phyloP scores from a whole-genome alignment of 73 alveolate genomes.

The Breviolum minutum region DNA sequence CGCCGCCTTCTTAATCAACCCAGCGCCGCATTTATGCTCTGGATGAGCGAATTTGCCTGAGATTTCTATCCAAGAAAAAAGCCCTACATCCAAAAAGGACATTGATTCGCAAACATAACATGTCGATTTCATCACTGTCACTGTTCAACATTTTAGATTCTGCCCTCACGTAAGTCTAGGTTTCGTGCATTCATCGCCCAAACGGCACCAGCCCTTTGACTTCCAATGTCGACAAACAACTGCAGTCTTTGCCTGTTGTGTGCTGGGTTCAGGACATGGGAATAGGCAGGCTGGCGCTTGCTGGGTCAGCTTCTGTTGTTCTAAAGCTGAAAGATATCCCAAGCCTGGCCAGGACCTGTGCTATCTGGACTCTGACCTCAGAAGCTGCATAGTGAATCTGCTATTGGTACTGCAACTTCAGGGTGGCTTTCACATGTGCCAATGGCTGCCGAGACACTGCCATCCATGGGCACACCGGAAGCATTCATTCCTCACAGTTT shows the following conservation, averaged over 20 bases:
- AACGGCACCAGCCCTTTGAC: conserved; percentile 87
- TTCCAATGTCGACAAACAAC: conserved; percentile 90
- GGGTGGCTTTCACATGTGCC: neutral
- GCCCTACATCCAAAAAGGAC: neutral
- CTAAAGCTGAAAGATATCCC: neutral
- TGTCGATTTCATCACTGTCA: neutral
- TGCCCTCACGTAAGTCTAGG: neutral
- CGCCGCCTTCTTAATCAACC: conserved; percentile 12
- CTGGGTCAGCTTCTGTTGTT: no score
- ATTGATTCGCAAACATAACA: neutral
- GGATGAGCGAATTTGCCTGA: conserved; percentile 87
- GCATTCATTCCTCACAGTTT: neutral
- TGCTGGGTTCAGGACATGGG: no score
- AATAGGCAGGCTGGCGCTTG: no score
- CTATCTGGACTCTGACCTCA: conserved; percentile 14
- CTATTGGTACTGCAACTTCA: neutral
- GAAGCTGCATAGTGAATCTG: neutral
- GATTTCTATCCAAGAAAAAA: neutral
- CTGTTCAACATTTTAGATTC: neutral
- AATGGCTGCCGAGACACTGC: neutral
- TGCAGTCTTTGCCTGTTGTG: conserved; percentile 58
- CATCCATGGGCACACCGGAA: conserved; percentile 25
- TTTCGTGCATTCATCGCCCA: conserved; percentile 35
- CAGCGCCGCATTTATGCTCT: conserved; percentile 88
- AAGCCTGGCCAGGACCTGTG: conserved; percentile 15